A percentile compares a stretch with the other conserved stretches of the same genome.
Evolutionary conservation across 164 flowering plant genomes (phyloP).

Genomic region (Annona squamosa): DNA sequence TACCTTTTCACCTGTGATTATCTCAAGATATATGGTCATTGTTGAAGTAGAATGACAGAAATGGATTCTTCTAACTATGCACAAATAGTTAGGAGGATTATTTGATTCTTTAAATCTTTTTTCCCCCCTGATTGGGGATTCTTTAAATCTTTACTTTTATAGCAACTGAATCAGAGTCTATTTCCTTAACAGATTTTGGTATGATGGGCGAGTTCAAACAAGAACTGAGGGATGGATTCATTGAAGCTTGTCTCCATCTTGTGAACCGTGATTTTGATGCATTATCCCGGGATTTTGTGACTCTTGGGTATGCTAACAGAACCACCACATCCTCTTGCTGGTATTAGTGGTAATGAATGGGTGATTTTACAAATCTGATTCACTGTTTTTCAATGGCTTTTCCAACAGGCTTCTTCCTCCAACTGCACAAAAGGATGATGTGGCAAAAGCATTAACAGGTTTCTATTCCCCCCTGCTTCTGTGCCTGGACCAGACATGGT

Average conservation of each 20-base stretch:
- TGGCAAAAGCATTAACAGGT: constrained; percentile 92
- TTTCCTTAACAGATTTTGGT: constrained; percentile 73
- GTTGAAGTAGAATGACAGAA: too few species aligned
- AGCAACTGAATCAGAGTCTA: background rate
- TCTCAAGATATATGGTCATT: too few species aligned
- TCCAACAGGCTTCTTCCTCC: constrained; percentile 83
- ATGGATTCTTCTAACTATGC: too few species aligned
- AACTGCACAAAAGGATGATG: constrained; percentile 77
- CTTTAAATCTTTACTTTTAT: background rate
- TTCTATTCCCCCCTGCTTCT: constrained; percentile 2
- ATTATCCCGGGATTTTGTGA: constrained; percentile 80
- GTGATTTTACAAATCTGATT: constrained; percentile 6
- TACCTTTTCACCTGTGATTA: too few species aligned
- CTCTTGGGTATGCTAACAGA: constrained; percentile 65
- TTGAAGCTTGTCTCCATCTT: constrained; percentile 97
- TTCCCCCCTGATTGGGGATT: background rate
- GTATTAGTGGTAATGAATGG: constrained; percentile 8
- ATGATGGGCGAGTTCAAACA: constrained; percentile 98
- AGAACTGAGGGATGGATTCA: constrained; percentile 88
- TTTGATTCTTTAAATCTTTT: background rate
- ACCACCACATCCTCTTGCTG: background rate
- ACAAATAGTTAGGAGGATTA: too few species aligned
- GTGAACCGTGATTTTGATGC: constrained; percentile 93
- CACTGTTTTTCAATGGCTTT: background rate
- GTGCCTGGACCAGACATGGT: background rate